Percentiles rank a stretch among this genome's conserved stretches.
phyloP scores from a whole-genome alignment of 352 stramenopile species.

The Globisporangium yorkense region DNA sequence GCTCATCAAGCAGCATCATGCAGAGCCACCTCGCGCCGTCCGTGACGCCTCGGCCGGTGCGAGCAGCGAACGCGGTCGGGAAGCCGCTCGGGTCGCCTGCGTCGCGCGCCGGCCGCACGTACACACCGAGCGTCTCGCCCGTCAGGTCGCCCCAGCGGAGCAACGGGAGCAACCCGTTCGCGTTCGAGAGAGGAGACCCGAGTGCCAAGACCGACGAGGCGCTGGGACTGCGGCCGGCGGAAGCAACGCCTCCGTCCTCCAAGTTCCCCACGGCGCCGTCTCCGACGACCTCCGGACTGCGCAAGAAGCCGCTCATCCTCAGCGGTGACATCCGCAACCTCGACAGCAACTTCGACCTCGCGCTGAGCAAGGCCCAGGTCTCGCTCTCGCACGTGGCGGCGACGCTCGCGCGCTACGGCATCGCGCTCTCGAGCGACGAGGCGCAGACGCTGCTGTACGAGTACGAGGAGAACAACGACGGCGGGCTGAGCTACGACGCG shows the following conservation, averaged over 20 bases:
- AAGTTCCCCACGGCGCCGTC: not conserved
- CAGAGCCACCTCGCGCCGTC: conserved; percentile 42
- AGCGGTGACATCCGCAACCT: conserved; percentile 70
- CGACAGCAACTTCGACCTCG: conserved; percentile 56
- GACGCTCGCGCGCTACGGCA: conserved; percentile 42
- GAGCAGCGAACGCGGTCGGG: conserved; percentile 5
- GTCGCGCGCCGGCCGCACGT: conserved; percentile 35
- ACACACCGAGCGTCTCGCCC: conserved; percentile 40
- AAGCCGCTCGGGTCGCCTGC: conserved; percentile 9
- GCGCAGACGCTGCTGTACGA: conserved; percentile 58
- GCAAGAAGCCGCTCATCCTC: conserved; percentile 62
- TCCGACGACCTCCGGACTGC: conserved; percentile 7
- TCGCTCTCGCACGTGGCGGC: conserved; percentile 36
- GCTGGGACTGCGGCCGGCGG: conserved; percentile 19
- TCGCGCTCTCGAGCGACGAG: conserved; percentile 44
- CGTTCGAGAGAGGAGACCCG: conserved; percentile 2
- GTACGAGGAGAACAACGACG: conserved; percentile 79
- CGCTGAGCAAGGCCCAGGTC: conserved; percentile 34
- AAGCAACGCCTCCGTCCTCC: conserved; percentile 11
- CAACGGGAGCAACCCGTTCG: conserved; percentile 8
- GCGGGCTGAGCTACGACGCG: conserved; percentile 36
- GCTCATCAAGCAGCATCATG: conserved; percentile 1
- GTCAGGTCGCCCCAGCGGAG: conserved; percentile 23
- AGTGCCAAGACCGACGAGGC: conserved; percentile 7
- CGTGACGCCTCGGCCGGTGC: conserved; percentile 54